Base-by-base conservation (phyloP, 352 stramenopile species). In the Globisporangium paroecandrum region DNA sequence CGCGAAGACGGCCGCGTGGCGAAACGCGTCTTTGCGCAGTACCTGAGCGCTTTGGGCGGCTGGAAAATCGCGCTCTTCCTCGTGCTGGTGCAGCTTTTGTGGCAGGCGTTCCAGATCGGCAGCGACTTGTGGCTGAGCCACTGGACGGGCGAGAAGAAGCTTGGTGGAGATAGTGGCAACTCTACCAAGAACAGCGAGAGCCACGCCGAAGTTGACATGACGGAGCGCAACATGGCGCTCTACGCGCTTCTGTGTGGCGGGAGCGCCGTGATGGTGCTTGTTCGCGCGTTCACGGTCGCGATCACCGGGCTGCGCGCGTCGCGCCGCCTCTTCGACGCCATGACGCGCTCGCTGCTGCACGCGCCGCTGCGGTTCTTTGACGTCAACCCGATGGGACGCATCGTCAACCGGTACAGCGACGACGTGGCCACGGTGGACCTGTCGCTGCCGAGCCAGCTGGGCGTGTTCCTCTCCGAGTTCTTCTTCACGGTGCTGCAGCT, bases 351-450 rank as follows among this genome's bases (percentile, higher is more conserved):
- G 25, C 82, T 98, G 18, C 67, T 98, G 22, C 75, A 79, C 51
- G 92, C 93, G 20, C 91, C 93, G 6, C 83, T 98, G 43, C 71
- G 82, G 3, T 98, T 98, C 74, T 98, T 98, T 71, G 91, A 98
- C 69, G 85, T 79, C 5, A 97, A 94, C 64, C 94, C 93, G 6
- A 78, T 95, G 25, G 91, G 92, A 1, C 77, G 91, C 60, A 91
- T 98, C 60, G 43, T 98, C 12, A 97, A 95, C 65, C 82, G 95
- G 13, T 98, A 97, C 78, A 51, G 22, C 9, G 34, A 51, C 34
- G 32, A 64, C 41, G 27, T 75, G 41, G 20, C 62, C 46, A 67
- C 62, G 12, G 15, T 74, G 8, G 34, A 69, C 7, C 12, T 79
- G 58, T 24, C 46, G 57, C 49, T 77, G 1, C 3, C 67, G 62